phyloP scores from a whole-genome alignment of 2,329 filamentous ascomycete genomes.

The Xylaria sp. region DNA sequence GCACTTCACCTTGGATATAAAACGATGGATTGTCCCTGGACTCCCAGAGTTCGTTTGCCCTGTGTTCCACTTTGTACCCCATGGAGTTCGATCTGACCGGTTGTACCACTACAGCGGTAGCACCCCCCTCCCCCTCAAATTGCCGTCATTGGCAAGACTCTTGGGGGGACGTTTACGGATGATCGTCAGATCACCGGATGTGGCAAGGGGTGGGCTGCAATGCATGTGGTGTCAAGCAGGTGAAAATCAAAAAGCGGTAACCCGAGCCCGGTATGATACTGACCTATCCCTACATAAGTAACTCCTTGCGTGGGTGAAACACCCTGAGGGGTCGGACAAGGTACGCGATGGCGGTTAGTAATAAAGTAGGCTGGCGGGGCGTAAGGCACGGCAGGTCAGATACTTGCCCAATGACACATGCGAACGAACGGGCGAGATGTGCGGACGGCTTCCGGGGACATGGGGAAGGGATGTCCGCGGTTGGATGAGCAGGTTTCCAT shows the following conservation, averaged over 20 bases:
- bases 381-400: background rate
- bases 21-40: background rate
- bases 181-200: conserved; percentile 2
- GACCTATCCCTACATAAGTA: background rate
- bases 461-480: conserved; percentile 1
- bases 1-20: background rate
- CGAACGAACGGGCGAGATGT: background rate
- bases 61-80: background rate
- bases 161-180: background rate
- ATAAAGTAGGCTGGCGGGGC: background rate
- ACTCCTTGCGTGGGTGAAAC: background rate
- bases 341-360: background rate
- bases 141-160: background rate
- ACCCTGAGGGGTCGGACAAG: background rate
- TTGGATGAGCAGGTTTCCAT: conserved; percentile 11
- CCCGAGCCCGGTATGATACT: conserved; percentile 11
- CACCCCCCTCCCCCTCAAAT: background rate
- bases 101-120: background rate
- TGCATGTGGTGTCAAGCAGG: conserved; percentile 11
- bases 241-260: conserved; percentile 17
- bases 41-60: background rate
- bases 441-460: conserved; percentile 6
- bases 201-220: conserved; percentile 3
- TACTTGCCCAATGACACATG: conserved; percentile 1
- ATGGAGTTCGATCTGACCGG: background rate